These are phyloP conservation scores for Beauveria brongniartii DNA, from an alignment of 2,329 filamentous ascomycete genomes.

Conservation along the genomic window DNA sequence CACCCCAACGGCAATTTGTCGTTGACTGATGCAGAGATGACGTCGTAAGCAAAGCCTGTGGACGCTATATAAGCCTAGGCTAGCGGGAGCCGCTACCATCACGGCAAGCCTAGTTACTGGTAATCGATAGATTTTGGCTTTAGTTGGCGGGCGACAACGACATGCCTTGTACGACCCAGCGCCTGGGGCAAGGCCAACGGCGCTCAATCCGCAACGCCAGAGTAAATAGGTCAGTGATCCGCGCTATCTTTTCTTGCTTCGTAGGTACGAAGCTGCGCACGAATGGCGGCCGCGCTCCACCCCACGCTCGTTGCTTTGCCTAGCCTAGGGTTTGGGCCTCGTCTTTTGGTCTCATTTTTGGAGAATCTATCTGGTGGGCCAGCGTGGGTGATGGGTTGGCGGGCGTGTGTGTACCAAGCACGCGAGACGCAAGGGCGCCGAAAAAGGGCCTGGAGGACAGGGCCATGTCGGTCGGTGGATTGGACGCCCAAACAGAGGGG, in stretches of 20 bases:
- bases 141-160: not conserved
- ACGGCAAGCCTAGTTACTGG: not conserved
- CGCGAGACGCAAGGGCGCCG: not conserved
- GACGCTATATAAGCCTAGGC: not conserved
- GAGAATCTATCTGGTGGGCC: not conserved
- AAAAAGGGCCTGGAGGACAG: not conserved
- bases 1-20: not conserved
- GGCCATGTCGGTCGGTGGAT: not conserved
- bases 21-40: not conserved
- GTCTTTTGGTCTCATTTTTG: not conserved
- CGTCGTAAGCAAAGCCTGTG: not conserved
- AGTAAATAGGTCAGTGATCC: not conserved
- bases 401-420: not conserved
- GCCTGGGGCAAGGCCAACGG: not conserved
- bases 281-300: not conserved
- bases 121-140: slow-evolving; percentile 1
- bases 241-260: not conserved
- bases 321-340: not conserved
- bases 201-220: not conserved
- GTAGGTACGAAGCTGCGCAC: no score
- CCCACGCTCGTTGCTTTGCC: not conserved
- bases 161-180: not conserved
- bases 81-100: slow-evolving; percentile 1
- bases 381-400: not conserved
- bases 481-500: not conserved